Evolutionary conservation across 129 eudicot species (phyloP).

Genomic region (Flaveria trinervia): DNA sequence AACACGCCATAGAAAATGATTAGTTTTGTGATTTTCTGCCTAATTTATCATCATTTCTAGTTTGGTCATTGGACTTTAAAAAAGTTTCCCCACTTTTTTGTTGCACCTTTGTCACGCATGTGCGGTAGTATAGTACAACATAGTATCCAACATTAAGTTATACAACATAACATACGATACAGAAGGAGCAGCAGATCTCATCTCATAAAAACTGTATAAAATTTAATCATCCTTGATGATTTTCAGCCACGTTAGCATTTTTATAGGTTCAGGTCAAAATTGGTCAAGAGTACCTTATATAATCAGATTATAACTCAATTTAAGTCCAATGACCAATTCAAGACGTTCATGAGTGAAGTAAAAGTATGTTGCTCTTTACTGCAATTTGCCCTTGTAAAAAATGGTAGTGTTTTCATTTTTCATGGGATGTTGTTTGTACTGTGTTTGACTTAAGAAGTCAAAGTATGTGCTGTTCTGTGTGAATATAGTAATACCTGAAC

Average conservation of each 20-base stretch:
- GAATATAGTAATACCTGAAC: slow-evolving; percentile 27
- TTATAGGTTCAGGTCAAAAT: neutral
- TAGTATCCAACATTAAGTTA: neutral
- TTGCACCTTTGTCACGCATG: no score
- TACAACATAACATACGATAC: no score
- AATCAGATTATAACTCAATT: neutral
- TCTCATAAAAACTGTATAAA: no score
- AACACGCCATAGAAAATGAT: neutral
- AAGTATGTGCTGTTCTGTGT: slow-evolving; percentile 11
- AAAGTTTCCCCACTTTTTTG: no score
- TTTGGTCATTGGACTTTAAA: no score
- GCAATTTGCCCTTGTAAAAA: neutral
- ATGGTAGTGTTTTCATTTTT: neutral
- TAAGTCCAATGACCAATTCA: neutral
- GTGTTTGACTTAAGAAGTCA: slow-evolving; percentile 9
- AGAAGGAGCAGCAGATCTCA: no score
- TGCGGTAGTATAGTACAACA: neutral
- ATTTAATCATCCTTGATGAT: no score
- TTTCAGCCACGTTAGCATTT: no score
- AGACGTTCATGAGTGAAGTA: neutral
- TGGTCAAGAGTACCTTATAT: neutral
- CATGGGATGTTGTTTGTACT: slow-evolving; percentile 4
- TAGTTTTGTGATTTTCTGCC: neutral
- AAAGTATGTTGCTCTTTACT: neutral
- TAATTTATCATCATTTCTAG: no score